Evolutionary conservation across 2,329 filamentous ascomycete genomes (phyloP).

Genomic region (Zymoseptoria pseudotritici): DNA sequence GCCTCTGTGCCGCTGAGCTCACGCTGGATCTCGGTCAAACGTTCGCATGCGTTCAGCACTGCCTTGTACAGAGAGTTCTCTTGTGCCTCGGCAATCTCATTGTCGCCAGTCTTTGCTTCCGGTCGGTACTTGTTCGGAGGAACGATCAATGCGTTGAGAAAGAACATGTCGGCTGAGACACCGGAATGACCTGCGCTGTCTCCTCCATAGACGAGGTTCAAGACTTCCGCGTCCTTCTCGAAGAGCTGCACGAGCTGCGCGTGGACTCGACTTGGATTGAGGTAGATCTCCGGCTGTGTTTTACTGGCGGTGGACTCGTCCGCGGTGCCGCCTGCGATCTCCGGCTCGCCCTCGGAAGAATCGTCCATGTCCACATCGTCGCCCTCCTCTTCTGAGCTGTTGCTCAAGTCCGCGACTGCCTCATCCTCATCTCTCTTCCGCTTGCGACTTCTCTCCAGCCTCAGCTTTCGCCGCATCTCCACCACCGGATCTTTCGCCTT

Average conservation of each 20-base stretch:
- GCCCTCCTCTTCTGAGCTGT: constrained; percentile 38
- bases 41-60: constrained; percentile 68
- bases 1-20: constrained; percentile 49
- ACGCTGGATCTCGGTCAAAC: constrained; percentile 65
- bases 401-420: constrained; percentile 59
- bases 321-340: constrained; percentile 42
- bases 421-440: constrained; percentile 54
- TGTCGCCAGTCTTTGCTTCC: constrained; percentile 71
- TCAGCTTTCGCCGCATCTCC: constrained; percentile 43
- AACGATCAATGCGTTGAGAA: constrained; percentile 76
- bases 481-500: constrained; percentile 64
- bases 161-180: constrained; percentile 70
- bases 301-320: constrained; percentile 40
- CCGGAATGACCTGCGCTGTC: constrained; percentile 8
- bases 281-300: constrained; percentile 57
- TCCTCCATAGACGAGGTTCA: constrained; percentile 66
- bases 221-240: constrained; percentile 74
- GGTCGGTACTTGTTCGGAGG: constrained; percentile 89
- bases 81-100: constrained; percentile 76
- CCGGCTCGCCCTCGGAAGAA: constrained; percentile 23
- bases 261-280: constrained; percentile 76
- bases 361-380: constrained; percentile 37
- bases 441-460: constrained; percentile 32
- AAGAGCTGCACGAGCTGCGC: constrained; percentile 74
- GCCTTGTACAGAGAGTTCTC: constrained; percentile 83